Conservation (phyloP, 257 asterid species). For the Knoxia roxburghii region DNA sequence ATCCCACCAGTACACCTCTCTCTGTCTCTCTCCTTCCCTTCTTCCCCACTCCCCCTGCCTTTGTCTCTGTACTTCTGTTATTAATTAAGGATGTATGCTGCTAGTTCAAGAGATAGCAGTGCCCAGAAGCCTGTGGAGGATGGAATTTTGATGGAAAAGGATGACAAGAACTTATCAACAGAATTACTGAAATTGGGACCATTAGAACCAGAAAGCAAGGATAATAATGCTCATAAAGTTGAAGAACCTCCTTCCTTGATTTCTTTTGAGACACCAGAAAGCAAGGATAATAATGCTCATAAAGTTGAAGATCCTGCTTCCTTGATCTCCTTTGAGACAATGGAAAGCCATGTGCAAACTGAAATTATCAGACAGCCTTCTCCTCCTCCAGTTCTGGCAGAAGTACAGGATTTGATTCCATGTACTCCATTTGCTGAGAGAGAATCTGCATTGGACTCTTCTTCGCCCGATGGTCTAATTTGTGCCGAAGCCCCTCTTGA, state of each 20-base stretch:
- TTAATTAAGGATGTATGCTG: constrained; percentile 1
- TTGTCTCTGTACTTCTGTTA: constrained; percentile 13
- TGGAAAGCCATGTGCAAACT: constrained; percentile 40
- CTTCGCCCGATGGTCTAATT: constrained; percentile 41
- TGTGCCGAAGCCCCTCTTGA: constrained; percentile 79
- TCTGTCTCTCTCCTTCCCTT: neutral
- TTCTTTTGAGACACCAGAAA: constrained; percentile 63
- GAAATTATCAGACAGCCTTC: constrained; percentile 71
- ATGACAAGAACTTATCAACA: constrained; percentile 35
- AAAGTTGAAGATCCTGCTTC: constrained; percentile 54
- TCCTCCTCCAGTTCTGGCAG: constrained; percentile 78
- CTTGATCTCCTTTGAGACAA: constrained; percentile 70
- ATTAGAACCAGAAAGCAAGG: constrained; percentile 32
- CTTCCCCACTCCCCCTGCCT: no score
- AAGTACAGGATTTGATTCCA: constrained; percentile 76
- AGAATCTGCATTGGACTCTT: constrained; percentile 37
- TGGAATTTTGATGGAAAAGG: constrained; percentile 35
- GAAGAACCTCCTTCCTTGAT: constrained; percentile 68
- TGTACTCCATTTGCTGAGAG: constrained; percentile 32
- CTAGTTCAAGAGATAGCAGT: constrained; percentile 34
- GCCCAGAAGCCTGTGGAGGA: constrained; percentile 45
- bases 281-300: constrained; percentile 27
- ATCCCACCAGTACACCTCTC: neutral
- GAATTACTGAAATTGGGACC: constrained; percentile 44
- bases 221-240: constrained; percentile 28